Percentiles rank a stretch among this genome's conserved stretches.
Evolutionary conservation across 2,329 filamentous ascomycete genomes (phyloP).

Genomic region (Monosporascus cannonballus): DNA sequence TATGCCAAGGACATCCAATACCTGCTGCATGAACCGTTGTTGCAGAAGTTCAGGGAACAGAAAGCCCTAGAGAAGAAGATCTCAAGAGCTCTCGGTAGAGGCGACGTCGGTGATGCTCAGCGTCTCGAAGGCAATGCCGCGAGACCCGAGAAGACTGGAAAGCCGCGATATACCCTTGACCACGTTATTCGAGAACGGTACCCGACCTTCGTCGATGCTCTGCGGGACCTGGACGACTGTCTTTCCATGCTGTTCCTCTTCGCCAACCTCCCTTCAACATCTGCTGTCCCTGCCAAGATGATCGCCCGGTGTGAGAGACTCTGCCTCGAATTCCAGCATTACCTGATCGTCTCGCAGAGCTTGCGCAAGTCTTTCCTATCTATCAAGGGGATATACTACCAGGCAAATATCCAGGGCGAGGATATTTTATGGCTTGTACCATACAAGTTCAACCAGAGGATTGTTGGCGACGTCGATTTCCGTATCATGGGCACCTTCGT

Average conservation of each 20-base stretch:
- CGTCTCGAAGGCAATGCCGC: conserved; percentile 81
- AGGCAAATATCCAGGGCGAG: conserved; percentile 94
- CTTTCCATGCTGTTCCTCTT: conserved; percentile 96
- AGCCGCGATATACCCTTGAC: conserved; percentile 84
- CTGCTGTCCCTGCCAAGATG: conserved; percentile 87
- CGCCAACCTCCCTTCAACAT: conserved; percentile 87
- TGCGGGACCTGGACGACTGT: conserved; percentile 93
- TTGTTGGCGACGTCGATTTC: conserved; percentile 93
- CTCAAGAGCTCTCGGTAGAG: conserved; percentile 80
- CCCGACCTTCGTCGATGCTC: conserved; percentile 89
- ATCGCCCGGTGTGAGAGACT: conserved; percentile 91
- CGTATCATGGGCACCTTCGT: conserved; percentile 99
- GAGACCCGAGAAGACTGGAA: conserved; percentile 83
- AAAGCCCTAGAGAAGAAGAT: conserved; percentile 98
- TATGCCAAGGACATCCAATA: conserved; percentile 96
- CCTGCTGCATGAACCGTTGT: conserved; percentile 89
- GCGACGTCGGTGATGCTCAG: conserved; percentile 82
- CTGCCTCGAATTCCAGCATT: conserved; percentile 95
- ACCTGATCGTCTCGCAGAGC: conserved; percentile 86
- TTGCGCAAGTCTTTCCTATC: conserved; percentile 94
- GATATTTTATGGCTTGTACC: conserved; percentile 96
- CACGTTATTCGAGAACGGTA: conserved; percentile 98
- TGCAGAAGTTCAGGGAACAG: conserved; percentile 93
- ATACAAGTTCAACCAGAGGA: conserved; percentile 94
- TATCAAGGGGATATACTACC: conserved; percentile 99